Conservation (phyloP, 2,329 filamentous ascomycete genomes). For the Xylariaceae sp. region DNA sequence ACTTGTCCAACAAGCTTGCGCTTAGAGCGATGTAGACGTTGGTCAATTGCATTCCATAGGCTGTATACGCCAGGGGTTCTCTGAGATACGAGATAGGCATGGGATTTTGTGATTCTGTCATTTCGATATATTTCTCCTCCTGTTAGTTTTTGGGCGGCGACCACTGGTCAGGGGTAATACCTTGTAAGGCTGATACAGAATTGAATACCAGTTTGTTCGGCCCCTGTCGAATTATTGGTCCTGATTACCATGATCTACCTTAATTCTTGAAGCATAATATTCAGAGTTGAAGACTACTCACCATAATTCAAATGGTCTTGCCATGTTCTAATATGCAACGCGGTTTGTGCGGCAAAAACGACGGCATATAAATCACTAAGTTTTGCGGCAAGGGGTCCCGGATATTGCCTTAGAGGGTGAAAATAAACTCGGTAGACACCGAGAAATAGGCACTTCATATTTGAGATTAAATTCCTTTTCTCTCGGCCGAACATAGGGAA, state of each 20-base stretch:
- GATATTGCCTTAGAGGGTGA: not conserved
- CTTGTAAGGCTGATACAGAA: slow-evolving; percentile 19
- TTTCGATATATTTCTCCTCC: slow-evolving; percentile 26
- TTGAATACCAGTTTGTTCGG: slow-evolving; percentile 31
- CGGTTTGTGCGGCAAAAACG: not conserved
- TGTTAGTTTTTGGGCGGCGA: not conserved
- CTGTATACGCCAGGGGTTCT: not conserved
- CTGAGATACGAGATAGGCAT: slow-evolving; percentile 13
- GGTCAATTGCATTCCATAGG: slow-evolving; percentile 19
- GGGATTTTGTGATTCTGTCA: slow-evolving; percentile 24
- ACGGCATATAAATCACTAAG: not conserved
- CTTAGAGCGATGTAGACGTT: slow-evolving; percentile 20
- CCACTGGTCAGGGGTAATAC: not conserved
- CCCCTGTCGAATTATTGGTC: slow-evolving; percentile 21
- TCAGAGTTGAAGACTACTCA: not conserved
- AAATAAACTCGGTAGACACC: not conserved
- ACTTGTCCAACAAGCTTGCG: slow-evolving; percentile 25
- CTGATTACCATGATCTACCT: not conserved
- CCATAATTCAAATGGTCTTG: slow-evolving; percentile 1
- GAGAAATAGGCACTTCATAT: not conserved
- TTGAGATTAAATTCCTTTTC: not conserved
- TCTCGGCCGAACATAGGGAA: too few relatives aligned
- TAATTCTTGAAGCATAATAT: too few relatives aligned
- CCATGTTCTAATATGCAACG: slow-evolving; percentile 5
- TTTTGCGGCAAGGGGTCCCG: not conserved